phyloP scores from a whole-genome alignment of 1,284 basidiomycete species.

The Apiotrichum laibachii region DNA sequence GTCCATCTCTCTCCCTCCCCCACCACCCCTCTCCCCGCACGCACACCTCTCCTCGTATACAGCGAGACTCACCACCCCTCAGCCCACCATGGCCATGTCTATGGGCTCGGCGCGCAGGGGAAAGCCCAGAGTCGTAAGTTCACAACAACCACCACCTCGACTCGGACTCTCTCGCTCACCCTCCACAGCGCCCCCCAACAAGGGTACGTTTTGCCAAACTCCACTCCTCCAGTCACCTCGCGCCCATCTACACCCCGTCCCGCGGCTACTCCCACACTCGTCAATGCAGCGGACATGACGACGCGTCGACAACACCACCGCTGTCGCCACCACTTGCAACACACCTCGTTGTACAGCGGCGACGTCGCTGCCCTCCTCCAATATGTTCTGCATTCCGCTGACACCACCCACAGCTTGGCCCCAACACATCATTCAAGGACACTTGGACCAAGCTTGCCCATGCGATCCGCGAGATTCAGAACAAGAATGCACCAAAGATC shows the following conservation, averaged over 20 bases:
- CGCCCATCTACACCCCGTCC: neutral
- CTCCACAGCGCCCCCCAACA: constrained; percentile 41
- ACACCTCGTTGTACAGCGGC: too few relatives aligned
- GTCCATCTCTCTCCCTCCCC: too few relatives aligned
- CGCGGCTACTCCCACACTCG: neutral
- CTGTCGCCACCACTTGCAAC: too few relatives aligned
- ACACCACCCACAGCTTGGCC: constrained; percentile 32
- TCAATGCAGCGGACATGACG: neutral
- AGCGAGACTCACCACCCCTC: neutral
- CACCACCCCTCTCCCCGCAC: too few relatives aligned
- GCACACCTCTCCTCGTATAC: neutral
- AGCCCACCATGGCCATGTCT: constrained; percentile 37
- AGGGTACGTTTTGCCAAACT: constrained; percentile 26
- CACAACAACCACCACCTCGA: too few relatives aligned
- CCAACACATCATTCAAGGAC: constrained; percentile 48
- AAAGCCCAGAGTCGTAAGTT: constrained; percentile 47
- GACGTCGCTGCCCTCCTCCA: neutral
- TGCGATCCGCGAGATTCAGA: constrained; percentile 93
- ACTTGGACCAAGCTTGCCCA: constrained; percentile 47
- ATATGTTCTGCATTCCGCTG: neutral
- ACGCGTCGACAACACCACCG: too few relatives aligned
- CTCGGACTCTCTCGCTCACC: constrained; percentile 7
- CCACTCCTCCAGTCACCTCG: too few relatives aligned
- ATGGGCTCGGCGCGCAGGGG: constrained; percentile 40
- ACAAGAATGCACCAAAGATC: constrained; percentile 85